Conservation (phyloP, 1,284 basidiomycete genomes). For the Meira miltonrushii region DNA sequence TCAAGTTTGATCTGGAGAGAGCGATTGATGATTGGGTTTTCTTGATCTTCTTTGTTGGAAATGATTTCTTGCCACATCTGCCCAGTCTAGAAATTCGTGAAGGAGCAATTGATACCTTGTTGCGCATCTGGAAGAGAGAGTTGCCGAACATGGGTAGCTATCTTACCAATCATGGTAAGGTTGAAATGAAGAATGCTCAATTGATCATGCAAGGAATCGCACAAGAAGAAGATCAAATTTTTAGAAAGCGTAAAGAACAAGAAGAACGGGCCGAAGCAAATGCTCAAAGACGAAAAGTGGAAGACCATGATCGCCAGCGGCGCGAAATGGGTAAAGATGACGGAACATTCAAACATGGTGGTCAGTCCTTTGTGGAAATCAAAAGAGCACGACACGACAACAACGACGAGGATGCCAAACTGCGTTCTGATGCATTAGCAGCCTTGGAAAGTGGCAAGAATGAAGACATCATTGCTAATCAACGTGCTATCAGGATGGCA, state of each 20-base stretch:
- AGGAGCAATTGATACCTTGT: constrained; percentile 92
- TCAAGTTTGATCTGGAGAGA: constrained; percentile 90
- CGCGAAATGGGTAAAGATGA: constrained; percentile 3
- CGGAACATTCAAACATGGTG: constrained; percentile 21
- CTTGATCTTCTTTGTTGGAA: constrained; percentile 98
- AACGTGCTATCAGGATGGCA: constrained; percentile 63
- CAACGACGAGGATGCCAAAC: constrained; percentile 40
- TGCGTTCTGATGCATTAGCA: constrained; percentile 7
- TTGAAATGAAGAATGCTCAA: constrained; percentile 80
- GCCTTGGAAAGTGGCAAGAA: constrained; percentile 37
- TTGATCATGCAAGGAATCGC: constrained; percentile 93
- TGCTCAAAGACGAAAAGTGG: constrained; percentile 55
- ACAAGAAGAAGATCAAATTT: constrained; percentile 88
- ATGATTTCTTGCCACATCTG: constrained; percentile 97
- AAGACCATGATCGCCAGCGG: constrained; percentile 15
- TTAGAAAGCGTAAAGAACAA: constrained; percentile 78
- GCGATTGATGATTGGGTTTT: constrained; percentile 99
- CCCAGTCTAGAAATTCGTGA: constrained; percentile 97
- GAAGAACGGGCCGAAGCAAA: constrained; percentile 89
- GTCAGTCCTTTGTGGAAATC: constrained; percentile 16
- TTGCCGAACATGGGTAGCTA: constrained; percentile 93
- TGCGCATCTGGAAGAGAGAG: constrained; percentile 91
- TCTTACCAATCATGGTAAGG: constrained; percentile 83
- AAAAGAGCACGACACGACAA: constrained; percentile 11
- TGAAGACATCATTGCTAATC: constrained; percentile 38